A percentile compares a stretch with the other conserved stretches of the same genome.
Conservation (phyloP, 2,329 filamentous ascomycete genomes). For the Cladosporium sp. region DNA sequence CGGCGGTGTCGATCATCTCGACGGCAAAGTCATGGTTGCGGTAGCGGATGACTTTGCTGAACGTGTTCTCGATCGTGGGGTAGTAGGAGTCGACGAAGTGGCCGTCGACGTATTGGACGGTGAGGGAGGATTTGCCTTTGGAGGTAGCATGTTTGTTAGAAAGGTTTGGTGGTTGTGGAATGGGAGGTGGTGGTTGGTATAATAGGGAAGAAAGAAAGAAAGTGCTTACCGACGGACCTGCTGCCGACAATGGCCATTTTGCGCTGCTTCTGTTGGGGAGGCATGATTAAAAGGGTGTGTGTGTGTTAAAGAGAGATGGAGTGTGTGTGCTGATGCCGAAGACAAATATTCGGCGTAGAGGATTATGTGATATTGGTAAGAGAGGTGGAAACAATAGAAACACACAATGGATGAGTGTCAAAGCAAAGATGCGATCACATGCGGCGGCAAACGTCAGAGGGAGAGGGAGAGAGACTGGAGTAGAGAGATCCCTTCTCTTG, state of each 20-base stretch:
- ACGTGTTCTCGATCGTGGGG: conserved; percentile 98
- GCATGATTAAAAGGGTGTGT: conserved; percentile 18
- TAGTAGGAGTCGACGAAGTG: conserved; percentile 99
- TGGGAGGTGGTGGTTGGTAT: background rate
- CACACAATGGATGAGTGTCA: too few species aligned
- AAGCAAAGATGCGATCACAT: background rate
- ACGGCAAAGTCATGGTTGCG: conserved; percentile 91
- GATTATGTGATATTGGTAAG: background rate
- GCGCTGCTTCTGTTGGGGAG: conserved; percentile 70
- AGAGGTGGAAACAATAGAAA: background rate
- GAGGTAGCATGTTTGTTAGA: conserved; percentile 13
- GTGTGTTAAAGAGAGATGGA: background rate
- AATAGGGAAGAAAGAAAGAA: conserved; percentile 17
- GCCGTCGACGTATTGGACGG: conserved; percentile 93
- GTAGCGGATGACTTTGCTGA: conserved; percentile 89
- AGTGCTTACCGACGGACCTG: conserved; percentile 71
- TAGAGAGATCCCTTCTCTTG: too few species aligned
- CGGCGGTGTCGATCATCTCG: conserved; percentile 97
- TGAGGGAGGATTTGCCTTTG: conserved; percentile 92
- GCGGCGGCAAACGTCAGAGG: background rate
- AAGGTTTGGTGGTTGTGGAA: background rate
- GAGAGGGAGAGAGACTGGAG: too few species aligned
- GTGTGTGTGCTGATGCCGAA: background rate
- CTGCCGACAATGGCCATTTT: conserved; percentile 96
- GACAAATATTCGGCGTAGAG: background rate